Evolutionary conservation across 495 filamentous ascomycete genomes (phyloP), one percentile per base, ranked within the genome.

Genomic region (Sordaria brevicollis): DNA sequence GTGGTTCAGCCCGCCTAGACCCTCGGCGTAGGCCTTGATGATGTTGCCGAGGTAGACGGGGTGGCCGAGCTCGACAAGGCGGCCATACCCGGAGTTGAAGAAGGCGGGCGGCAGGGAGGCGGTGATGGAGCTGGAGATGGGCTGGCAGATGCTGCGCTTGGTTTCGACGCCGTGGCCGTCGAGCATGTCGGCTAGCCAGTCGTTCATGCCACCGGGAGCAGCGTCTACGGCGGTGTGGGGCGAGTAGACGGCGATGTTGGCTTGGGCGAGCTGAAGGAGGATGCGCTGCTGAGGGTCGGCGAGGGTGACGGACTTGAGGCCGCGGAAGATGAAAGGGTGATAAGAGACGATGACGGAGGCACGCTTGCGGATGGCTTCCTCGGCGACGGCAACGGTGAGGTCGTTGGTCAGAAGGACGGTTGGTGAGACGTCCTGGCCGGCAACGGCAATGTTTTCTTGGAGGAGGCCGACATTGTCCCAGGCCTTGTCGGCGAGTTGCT

Each of bases 151-250:
- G n/a, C 79, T 75, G 1, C 76, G 74, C 36, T 69, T 68, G 15
- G 77, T 76, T 19, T 69, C 67, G 29, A 77, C 73, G 21, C 71
- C 65, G 65, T 70, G 66, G 25, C 68, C 33, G 38, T 73, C 79
- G 33, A 92, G 90, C 65, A 96, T 91, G 79, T 97, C 91, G 66
- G 91, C 93, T 21, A 99, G 90, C 95, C 95, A 99, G 81, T 97
- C 93, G 70, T 92, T 94, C 70, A 98, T 86, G 29, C 95, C 95
- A 17, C 89, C 91, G 6, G 89, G 88, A 0, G 91, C 91, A 33
- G 93, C 93, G 81, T 99, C 95, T 67, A 97, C 87, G 3, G 95
- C 94, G 1, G 94, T 98, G 76, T 99, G 95, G 0, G 95, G 95
- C 67, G 89, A 93, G 82, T 99, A 99, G 70, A 98, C 93, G 74